Percentiles rank a stretch among this genome's conserved stretches.
These are phyloP conservation scores for Graphilbum sp. DNA, from an alignment of 2,329 filamentous ascomycete genomes.

Conservation along the genomic window DNA sequence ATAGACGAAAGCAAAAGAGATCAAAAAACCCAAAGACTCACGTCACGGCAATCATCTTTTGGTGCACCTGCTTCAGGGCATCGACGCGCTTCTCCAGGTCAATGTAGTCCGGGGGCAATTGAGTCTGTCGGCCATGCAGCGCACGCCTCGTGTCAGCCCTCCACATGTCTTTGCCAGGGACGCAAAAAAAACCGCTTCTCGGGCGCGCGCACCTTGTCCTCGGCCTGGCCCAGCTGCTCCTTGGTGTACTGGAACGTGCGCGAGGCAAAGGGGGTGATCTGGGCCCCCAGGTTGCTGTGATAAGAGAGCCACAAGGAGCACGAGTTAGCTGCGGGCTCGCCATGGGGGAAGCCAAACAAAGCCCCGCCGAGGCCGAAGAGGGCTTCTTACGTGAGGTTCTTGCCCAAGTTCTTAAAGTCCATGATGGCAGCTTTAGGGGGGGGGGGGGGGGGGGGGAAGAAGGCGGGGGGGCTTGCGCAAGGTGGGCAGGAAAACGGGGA, in stretches of 20 bases:
- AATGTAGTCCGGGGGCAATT: slow-evolving; percentile 93
- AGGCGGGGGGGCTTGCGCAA: too few species aligned
- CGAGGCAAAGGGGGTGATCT: slow-evolving; percentile 81
- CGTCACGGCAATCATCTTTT: slow-evolving; percentile 95
- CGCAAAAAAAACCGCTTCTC: neutral
- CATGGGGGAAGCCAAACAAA: neutral
- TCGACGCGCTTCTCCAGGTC: slow-evolving; percentile 98
- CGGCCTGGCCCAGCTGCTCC: slow-evolving; percentile 87
- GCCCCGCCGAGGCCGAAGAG: neutral
- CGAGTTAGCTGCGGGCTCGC: neutral
- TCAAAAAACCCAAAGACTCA: slow-evolving; percentile 29
- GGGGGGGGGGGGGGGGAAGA: neutral
- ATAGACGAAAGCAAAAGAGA: neutral
- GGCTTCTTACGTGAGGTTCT: slow-evolving; percentile 33
- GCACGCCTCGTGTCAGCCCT: neutral
- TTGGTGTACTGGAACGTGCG: slow-evolving; percentile 96
- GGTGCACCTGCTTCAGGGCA: slow-evolving; percentile 90
- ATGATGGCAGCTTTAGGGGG: slow-evolving; percentile 17
- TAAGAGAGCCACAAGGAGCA: neutral
- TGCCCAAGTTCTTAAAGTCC: slow-evolving; percentile 44
- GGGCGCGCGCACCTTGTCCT: slow-evolving; percentile 57
- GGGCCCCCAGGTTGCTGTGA: slow-evolving; percentile 51
- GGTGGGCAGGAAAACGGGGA: neutral
- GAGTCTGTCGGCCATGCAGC: slow-evolving; percentile 46
- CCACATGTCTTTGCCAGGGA: neutral